A percentile compares a stretch with the other conserved stretches of the same genome.
Evolutionary conservation across 2,329 filamentous ascomycete species (phyloP).

Genomic region (Mariannaea sp.): DNA sequence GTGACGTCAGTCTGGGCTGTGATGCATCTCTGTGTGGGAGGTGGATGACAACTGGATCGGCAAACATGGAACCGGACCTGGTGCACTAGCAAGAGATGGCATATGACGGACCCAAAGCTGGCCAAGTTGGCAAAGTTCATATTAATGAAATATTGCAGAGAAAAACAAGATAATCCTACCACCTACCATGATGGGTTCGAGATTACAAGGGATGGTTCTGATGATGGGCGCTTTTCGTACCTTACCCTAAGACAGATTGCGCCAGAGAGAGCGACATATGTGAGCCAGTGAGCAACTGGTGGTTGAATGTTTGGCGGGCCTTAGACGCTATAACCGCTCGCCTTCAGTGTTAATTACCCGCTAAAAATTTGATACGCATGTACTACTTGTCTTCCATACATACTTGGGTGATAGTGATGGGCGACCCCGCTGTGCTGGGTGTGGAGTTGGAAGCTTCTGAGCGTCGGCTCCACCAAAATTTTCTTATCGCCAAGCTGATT

Average conservation of each 20-base stretch:
- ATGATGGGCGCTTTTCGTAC: background rate
- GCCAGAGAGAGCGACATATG: no score
- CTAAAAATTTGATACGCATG: no score
- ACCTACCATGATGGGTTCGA: no score
- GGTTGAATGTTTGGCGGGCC: no score
- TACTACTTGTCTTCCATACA: no score
- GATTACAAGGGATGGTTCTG: no score
- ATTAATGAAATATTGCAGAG: background rate
- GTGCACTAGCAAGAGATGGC: background rate
- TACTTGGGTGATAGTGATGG: background rate
- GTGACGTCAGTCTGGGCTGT: slow-evolving; percentile 35
- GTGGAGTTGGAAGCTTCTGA: background rate
- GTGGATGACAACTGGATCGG: slow-evolving; percentile 34
- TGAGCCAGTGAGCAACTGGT: background rate
- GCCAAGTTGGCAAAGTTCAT: no score
- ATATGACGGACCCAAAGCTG: background rate
- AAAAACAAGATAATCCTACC: background rate
- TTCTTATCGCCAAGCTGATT: slow-evolving; percentile 25
- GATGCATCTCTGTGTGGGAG: slow-evolving; percentile 22
- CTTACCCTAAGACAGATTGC: no score
- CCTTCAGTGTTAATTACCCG: no score
- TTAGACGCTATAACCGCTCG: no score
- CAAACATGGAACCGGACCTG: slow-evolving; percentile 22
- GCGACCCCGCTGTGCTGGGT: slow-evolving; percentile 25
- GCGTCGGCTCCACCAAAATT: slow-evolving; percentile 35